These are phyloP conservation scores for Melanomma pulvis-pyrius DNA, from an alignment of 495 filamentous ascomycete species.

Conservation along the genomic window DNA sequence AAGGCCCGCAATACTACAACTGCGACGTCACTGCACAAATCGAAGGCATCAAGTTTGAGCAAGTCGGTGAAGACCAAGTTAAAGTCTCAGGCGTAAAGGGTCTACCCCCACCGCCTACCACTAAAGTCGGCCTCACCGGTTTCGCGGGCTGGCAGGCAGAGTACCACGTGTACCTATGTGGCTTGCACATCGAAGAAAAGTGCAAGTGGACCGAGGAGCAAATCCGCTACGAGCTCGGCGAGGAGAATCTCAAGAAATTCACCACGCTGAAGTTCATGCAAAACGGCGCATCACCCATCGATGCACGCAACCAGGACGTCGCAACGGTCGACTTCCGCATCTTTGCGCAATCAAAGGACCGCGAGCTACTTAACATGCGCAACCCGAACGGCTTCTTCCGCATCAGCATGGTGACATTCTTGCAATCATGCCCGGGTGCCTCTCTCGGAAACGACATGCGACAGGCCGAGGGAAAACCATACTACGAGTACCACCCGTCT, in stretches of 20 bases:
- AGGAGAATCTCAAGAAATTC: conserved; percentile 37
- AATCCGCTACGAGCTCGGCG: conserved; percentile 31
- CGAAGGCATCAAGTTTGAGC: conserved; percentile 31
- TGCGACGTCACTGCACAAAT: conserved; percentile 38
- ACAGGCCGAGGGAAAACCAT: conserved; percentile 42
- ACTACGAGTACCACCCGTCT: conserved; percentile 42
- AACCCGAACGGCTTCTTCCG: conserved; percentile 44
- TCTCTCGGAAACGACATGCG: conserved; percentile 42
- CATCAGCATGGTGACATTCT: conserved; percentile 38
- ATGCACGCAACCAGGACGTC: conserved; percentile 39
- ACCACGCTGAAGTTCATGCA: conserved; percentile 43
- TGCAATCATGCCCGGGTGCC: conserved; percentile 40
- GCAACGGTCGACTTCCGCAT: conserved; percentile 38
- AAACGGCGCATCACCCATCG: conserved; percentile 42
- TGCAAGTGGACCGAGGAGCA: conserved; percentile 34
- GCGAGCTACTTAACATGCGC: conserved; percentile 35
- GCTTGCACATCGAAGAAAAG: conserved; percentile 41
- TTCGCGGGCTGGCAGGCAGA: conserved; percentile 38
- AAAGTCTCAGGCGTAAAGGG: conserved; percentile 32
- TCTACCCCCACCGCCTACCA: conserved; percentile 36
- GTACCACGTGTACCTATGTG: conserved; percentile 34
- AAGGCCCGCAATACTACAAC: conserved; percentile 40
- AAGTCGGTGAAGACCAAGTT: conserved; percentile 35
- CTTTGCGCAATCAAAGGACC: conserved; percentile 33
- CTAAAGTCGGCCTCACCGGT: conserved; percentile 36